phyloP scores from a whole-genome alignment of 2,329 filamentous ascomycete species.

The Calcarisporium arbuscula region DNA sequence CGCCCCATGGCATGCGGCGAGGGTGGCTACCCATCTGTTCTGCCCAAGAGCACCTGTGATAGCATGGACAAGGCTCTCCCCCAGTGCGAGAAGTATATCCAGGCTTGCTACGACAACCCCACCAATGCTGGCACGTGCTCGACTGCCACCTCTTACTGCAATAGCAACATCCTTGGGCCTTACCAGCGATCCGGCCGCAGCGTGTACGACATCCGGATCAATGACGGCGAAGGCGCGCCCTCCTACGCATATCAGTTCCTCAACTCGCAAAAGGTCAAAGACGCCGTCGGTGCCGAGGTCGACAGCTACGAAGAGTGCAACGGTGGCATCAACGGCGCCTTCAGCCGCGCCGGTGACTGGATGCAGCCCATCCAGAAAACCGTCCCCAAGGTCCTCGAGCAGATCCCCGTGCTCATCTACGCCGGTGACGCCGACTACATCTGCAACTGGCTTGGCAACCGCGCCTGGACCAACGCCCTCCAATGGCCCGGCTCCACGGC shows the following conservation, averaged over 20 bases:
- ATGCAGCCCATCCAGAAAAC: slow-evolving; percentile 94
- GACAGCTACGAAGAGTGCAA: slow-evolving; percentile 89
- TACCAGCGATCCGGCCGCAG: slow-evolving; percentile 92
- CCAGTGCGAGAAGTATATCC: slow-evolving; percentile 79
- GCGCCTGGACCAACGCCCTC: slow-evolving; percentile 86
- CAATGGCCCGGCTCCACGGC: slow-evolving; percentile 83
- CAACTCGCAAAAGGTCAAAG: slow-evolving; percentile 74
- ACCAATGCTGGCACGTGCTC: slow-evolving; percentile 89
- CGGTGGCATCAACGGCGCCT: slow-evolving; percentile 96
- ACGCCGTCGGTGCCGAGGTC: slow-evolving; percentile 84
- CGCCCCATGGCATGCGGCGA: slow-evolving; percentile 95
- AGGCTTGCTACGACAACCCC: slow-evolving; percentile 84
- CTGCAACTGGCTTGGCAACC: slow-evolving; percentile 97
- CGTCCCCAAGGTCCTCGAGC: slow-evolving; percentile 73
- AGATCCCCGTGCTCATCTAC: slow-evolving; percentile 93
- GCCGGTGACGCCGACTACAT: slow-evolving; percentile 84
- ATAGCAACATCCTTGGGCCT: slow-evolving; percentile 86
- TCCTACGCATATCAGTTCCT: slow-evolving; percentile 87
- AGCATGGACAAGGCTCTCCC: slow-evolving; percentile 88
- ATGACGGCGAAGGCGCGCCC: slow-evolving; percentile 75
- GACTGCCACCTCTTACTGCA: slow-evolving; percentile 93
- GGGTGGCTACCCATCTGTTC: slow-evolving; percentile 82
- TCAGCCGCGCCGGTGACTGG: slow-evolving; percentile 95
- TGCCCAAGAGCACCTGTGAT: slow-evolving; percentile 68
- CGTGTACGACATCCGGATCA: slow-evolving; percentile 85